Conservation (phyloP, 805 yeast genomes). For the Nakazawaea ernobii region DNA sequence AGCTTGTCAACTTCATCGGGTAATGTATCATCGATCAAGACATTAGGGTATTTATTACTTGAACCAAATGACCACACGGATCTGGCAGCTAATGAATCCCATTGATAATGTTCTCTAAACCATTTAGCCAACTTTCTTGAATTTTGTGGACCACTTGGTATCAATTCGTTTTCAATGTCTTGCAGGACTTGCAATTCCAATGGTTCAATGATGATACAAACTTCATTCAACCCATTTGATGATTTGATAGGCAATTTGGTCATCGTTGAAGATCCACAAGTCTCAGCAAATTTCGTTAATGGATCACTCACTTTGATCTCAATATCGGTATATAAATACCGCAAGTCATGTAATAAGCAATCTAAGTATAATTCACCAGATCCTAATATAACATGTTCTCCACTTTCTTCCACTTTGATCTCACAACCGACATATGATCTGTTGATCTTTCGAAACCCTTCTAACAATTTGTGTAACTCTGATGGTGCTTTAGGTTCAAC, state of each 20-base stretch:
- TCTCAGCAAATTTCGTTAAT: constrained; percentile 71
- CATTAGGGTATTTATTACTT: constrained; percentile 41
- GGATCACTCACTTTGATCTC: constrained; percentile 85
- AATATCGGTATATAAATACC: constrained; percentile 56
- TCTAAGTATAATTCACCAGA: constrained; percentile 89
- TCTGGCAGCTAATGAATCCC: constrained; percentile 83
- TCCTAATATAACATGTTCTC: constrained; percentile 76
- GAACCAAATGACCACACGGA: constrained; percentile 79
- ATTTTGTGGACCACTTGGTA: constrained; percentile 18
- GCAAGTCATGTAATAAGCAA: constrained; percentile 70
- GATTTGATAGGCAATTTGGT: constrained; percentile 62
- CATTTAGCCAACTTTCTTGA: constrained; percentile 42
- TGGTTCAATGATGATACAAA: constrained; percentile 77
- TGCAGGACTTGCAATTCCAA: constrained; percentile 45
- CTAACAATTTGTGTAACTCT: constrained; percentile 66
- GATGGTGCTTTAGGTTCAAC: constrained; percentile 77
- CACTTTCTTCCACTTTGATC: constrained; percentile 79
- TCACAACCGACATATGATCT: constrained; percentile 61
- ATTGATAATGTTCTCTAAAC: constrained; percentile 52
- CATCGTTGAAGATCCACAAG: constrained; percentile 59
- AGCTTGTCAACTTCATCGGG: constrained; percentile 63
- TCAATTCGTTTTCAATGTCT: constrained; percentile 50
- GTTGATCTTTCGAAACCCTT: constrained; percentile 59
- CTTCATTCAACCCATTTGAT: constrained; percentile 43
- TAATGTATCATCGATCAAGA: constrained; percentile 66